Base-by-base conservation (phyloP, 2,329 filamentous ascomycete species). In the Aspergillus transmontanensis region DNA sequence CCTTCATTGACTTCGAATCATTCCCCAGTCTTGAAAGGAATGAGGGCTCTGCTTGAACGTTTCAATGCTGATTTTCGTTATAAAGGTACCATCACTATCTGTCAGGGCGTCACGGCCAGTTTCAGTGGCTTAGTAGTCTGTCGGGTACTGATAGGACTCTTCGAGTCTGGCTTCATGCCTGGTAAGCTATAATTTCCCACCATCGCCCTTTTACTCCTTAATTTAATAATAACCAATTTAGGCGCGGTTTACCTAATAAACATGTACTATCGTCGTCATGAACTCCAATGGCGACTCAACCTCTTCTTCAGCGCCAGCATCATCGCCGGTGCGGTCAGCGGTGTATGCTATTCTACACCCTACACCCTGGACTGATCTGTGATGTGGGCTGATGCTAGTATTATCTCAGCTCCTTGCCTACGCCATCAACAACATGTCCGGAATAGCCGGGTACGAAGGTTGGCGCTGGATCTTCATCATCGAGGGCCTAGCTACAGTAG, bases 391-490 rank as follows among this genome's bases (percentile, higher is more conserved):
- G 48, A n/a, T 12, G 39, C 64, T 55, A 64, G 12, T 1, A 11
- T 30, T 2, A 58, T 39, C 1, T 19, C 34, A 75, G 73, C 72
- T 81, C 32, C 73, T 82, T n/a, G 80, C 80, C 0, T 81, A 79
- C 60, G 79, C 73, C 1, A 78, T 82, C 61, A 71, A 73, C 26
- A 69, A 78, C 46, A 76, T 83, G 71, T 73, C 80, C 39, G 81
- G 80, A 0, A 65, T 74, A 19, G 74, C 71, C 12, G 80, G 80
- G 10, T 79, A 79, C 58, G 68, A 64, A 48, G 72, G 76, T 19
- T 82, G 80, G 80, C 75, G 79, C 23, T 83, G 81, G 82, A 80
- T 84, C 41, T 84, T 84, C 68, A 81, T 84, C 50, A 71, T 80
- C 6, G 83, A 86, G 69, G 83, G 83, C 4, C 72, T 83, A 30